A percentile compares a stretch with the other conserved stretches of the same genome.
phyloP scores from a whole-genome alignment of 2,329 filamentous ascomycete species.

The Cladobotryum protrusum region DNA sequence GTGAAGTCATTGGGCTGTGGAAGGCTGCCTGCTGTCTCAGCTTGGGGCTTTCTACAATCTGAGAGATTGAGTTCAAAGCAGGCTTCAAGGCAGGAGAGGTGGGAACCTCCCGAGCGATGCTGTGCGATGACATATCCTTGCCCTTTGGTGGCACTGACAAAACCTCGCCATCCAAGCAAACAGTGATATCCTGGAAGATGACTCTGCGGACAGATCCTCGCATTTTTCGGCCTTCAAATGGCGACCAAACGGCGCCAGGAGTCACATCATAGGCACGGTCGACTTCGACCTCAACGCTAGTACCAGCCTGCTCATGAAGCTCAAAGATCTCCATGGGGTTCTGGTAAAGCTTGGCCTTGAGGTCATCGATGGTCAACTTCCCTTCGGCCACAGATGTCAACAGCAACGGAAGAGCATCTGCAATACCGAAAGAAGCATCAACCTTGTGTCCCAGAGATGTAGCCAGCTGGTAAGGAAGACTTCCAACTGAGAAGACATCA shows the following conservation, averaged over 20 bases:
- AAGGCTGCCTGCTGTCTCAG: conserved; percentile 22
- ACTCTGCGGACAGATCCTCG: conserved; percentile 67
- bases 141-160: conserved; percentile 53
- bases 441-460: conserved; percentile 45
- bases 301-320: conserved; percentile 70
- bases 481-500: conserved; percentile 74
- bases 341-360: conserved; percentile 64
- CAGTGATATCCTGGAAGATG: conserved; percentile 66
- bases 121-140: conserved; percentile 70
- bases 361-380: conserved; percentile 65
- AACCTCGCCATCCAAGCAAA: conserved; percentile 64
- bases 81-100: conserved; percentile 55
- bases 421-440: conserved; percentile 60
- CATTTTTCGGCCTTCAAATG: conserved; percentile 63
- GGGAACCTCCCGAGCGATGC: conserved; percentile 35
- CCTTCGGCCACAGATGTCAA: conserved; percentile 71
- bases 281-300: conserved; percentile 68
- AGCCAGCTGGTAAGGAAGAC: conserved; percentile 70
- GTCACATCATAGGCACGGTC: conserved; percentile 62
- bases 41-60: conserved; percentile 31
- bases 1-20: conserved; percentile 24
- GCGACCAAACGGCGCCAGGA: conserved; percentile 52
- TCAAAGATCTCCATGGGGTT: conserved; percentile 79
- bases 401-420: conserved; percentile 66
- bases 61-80: conserved; percentile 32